A percentile compares a stretch with the other conserved stretches of the same genome.
Evolutionary conservation across 495 filamentous ascomycete species (phyloP).

Genomic region (Neurospora pannonica): DNA sequence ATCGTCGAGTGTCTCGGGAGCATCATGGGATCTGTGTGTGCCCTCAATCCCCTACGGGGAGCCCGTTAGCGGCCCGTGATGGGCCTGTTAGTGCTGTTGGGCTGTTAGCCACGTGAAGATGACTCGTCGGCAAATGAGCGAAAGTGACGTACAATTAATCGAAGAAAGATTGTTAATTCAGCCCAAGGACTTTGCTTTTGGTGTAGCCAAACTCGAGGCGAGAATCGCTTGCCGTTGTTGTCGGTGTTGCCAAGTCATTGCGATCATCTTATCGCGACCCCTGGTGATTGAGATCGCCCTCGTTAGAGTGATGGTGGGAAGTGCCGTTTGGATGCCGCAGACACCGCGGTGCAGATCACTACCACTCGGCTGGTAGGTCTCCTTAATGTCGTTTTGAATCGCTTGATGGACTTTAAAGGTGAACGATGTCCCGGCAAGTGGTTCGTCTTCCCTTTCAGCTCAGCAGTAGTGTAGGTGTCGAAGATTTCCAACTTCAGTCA

Average conservation of each 20-base stretch:
- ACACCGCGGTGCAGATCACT: background rate
- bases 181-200: background rate
- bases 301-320: background rate
- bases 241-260: background rate
- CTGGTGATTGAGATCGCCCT: background rate
- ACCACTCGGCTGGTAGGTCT: background rate
- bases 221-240: background rate
- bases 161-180: background rate
- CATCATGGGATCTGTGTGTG: background rate
- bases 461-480: no score
- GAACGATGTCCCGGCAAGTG: no score
- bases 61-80: background rate
- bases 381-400: background rate
- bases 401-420: no score
- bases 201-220: background rate
- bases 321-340: background rate
- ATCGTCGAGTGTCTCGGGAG: background rate
- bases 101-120: background rate
- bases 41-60: background rate
- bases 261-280: background rate
- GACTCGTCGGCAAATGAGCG: background rate
- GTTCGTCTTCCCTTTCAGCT: no score
- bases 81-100: background rate
- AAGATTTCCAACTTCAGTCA: no score
- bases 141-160: background rate